These are phyloP conservation scores for Alternaria consortialis DNA, from an alignment of 2,329 filamentous ascomycete species.

Conservation along the genomic window DNA sequence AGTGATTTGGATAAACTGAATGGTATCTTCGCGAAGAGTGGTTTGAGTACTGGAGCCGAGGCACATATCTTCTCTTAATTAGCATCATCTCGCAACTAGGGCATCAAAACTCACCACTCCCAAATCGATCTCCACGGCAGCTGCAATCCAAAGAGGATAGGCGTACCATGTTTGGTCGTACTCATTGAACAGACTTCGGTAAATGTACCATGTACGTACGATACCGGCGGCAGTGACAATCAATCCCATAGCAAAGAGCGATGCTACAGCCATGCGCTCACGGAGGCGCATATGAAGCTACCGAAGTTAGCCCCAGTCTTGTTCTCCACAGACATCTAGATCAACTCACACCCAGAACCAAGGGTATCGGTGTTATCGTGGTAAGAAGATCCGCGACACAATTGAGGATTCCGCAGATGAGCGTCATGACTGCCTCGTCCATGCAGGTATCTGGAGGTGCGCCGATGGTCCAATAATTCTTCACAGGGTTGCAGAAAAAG, in stretches of 20 bases:
- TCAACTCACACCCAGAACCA: conserved; percentile 48
- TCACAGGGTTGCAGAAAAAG: conserved; percentile 55
- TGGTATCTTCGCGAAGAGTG: conserved; percentile 39
- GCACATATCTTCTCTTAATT: conserved; percentile 37
- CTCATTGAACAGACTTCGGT: conserved; percentile 51
- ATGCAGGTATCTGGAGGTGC: conserved; percentile 47
- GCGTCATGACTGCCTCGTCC: conserved; percentile 52
- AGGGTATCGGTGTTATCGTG: conserved; percentile 55
- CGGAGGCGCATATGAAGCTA: conserved; percentile 54
- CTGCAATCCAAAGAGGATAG: conserved; percentile 59
- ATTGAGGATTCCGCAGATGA: conserved; percentile 55
- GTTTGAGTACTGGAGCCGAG: conserved; percentile 43
- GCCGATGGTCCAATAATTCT: conserved; percentile 55
- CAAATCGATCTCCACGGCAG: conserved; percentile 58
- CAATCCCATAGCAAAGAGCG: conserved; percentile 54
- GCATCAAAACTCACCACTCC: conserved; percentile 51
- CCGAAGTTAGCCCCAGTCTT: background rate
- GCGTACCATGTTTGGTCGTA: conserved; percentile 58
- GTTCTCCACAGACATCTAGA: background rate
- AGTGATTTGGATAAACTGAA: conserved; percentile 30
- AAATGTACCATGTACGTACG: conserved; percentile 57
- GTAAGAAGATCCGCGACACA: conserved; percentile 55
- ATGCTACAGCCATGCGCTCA: conserved; percentile 51
- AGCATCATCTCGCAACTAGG: background rate
- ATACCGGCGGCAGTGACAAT: conserved; percentile 55